Evolutionary conservation across 2,329 filamentous ascomycete species (phyloP), one percentile per base, ranked within the genome.

Genomic region (Didymosphaeria variabile): DNA sequence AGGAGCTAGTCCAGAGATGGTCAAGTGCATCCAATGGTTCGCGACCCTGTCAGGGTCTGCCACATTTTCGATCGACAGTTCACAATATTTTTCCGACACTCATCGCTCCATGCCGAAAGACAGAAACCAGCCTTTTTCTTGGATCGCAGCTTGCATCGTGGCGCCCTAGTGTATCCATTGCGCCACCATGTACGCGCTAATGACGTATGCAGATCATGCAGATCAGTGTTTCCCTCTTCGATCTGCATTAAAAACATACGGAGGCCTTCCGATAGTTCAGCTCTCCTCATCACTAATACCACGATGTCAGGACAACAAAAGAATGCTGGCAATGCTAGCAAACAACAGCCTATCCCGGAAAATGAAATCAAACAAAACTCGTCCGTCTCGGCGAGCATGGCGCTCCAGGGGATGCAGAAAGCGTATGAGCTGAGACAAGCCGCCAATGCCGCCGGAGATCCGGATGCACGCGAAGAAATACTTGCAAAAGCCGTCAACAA

Each of bases 401-500:
- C 77, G 8, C 69, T 79, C 31, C 52, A 78, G 63, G 77, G 75
- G 0, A 64, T 67, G 32, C 74, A 78, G 60, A 79, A 80, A 49
- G 78, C 78, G 2, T 77, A 73, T 67, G 76, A 80, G 2, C 55
- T 78, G n/a, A 69, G 75, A 46, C 77, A 80, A 67, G 78, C 78
- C 46, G 78, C 78, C 26, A 73, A 76, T 54, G 78, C 68, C n/a
- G 77, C 77, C 2, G 76, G 72, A 26, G 76, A 80, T 57, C 71
- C 78, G 10, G 63, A 79, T 50, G 78, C 74, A 50, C 72, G 78
- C 55, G 74, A 80, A 67, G 71, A 78, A 57, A 76, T 78, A 17
- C 72, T 79, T 9, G 76, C 75, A 2, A 76, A 79, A 64, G 77
- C 77, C 21, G 72, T 80, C 63, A 77, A 79, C 61, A 79, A 78